Evolutionary conservation across 2,329 filamentous ascomycete genomes (phyloP).

Genomic region (Colletotrichum plurivorum): DNA sequence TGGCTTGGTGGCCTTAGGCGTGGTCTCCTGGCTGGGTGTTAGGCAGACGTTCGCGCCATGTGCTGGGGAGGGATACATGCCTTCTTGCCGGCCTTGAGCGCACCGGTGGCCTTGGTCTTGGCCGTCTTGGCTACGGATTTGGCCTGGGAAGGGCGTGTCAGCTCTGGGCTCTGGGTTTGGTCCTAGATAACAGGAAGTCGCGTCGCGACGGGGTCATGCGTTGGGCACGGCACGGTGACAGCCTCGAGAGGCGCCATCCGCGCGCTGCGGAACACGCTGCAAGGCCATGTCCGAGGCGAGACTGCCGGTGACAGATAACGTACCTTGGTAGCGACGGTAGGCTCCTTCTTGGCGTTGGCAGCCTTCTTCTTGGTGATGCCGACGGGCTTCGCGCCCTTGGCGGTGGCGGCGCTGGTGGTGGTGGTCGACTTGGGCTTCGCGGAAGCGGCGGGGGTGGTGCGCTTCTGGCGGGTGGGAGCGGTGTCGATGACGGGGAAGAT

Average conservation of each 20-base stretch:
- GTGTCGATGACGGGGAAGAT: slow-evolving; percentile 65
- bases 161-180: background rate
- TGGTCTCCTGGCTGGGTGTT: slow-evolving; percentile 25
- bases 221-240: background rate
- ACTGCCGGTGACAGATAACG: background rate
- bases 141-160: slow-evolving; percentile 16
- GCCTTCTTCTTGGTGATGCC: slow-evolving; percentile 41
- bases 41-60: background rate
- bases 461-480: slow-evolving; percentile 60
- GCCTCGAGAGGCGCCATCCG: no score
- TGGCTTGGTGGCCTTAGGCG: slow-evolving; percentile 39
- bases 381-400: slow-evolving; percentile 39
- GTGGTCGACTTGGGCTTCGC: slow-evolving; percentile 30
- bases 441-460: slow-evolving; percentile 26
- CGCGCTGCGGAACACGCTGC: no score
- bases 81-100: slow-evolving; percentile 39
- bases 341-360: slow-evolving; percentile 36
- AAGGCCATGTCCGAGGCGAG: background rate
- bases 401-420: slow-evolving; percentile 18
- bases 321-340: slow-evolving; percentile 39
- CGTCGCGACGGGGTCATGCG: background rate
- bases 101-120: slow-evolving; percentile 30
- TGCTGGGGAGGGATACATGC: background rate
- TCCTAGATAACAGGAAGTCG: no score
- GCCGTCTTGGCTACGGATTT: slow-evolving; percentile 39